Conservation (phyloP, 1,139 yeast genomes). For the Suhomyces bribrorum region DNA sequence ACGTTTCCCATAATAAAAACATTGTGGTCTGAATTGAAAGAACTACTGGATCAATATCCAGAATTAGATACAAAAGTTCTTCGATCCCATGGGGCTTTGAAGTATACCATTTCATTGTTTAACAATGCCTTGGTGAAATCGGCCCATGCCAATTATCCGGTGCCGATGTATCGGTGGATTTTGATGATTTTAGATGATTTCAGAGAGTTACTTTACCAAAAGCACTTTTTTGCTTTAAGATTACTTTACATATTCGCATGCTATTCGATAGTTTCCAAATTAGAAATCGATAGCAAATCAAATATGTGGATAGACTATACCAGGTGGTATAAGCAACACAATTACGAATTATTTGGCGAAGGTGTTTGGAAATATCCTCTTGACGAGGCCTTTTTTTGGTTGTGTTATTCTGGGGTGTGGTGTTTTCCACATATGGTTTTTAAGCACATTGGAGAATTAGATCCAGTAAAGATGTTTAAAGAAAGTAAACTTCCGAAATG, state of each 20-base stretch:
- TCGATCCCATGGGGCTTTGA: constrained; percentile 12
- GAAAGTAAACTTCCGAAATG: background rate
- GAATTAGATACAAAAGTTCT: constrained; percentile 12
- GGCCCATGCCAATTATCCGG: constrained; percentile 23
- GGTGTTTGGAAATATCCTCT: constrained; percentile 19
- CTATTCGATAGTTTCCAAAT: constrained; percentile 22
- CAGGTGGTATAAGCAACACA: constrained; percentile 23
- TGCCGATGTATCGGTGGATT: constrained; percentile 33
- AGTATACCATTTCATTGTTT: constrained; percentile 16
- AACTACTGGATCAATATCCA: constrained; percentile 7
- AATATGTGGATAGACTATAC: constrained; percentile 34
- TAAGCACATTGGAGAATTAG: constrained; percentile 3
- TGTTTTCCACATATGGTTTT: constrained; percentile 3
- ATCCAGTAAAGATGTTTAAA: constrained; percentile 3
- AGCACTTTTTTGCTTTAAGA: constrained; percentile 27
- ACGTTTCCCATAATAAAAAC: constrained; percentile 21
- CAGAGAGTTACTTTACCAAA: constrained; percentile 21
- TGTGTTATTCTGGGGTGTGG: background rate
- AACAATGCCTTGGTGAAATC: constrained; percentile 19
- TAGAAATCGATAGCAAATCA: constrained; percentile 20
- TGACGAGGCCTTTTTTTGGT: constrained; percentile 18
- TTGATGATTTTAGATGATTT: constrained; percentile 22
- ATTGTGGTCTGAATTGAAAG: constrained; percentile 16
- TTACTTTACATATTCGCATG: constrained; percentile 26
- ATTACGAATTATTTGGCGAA: constrained; percentile 15